Evolutionary conservation across 108 stramenopile genomes (phyloP).

Genomic region (Cyclotella baltica): DNA sequence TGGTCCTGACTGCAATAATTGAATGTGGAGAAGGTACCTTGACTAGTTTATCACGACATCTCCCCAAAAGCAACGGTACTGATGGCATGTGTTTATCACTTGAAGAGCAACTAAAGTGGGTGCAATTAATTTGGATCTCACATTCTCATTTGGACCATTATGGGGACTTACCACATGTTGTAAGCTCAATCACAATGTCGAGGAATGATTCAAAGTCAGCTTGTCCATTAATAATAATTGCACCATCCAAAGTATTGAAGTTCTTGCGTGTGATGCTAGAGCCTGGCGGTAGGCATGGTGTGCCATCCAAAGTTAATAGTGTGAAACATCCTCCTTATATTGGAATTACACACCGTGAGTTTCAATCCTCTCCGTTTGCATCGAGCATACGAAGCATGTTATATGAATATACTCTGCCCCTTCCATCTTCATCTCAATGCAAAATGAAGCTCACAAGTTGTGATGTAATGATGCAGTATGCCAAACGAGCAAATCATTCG

Average conservation of each 20-base stretch:
- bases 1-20: slow-evolving; percentile 56
- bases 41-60: slow-evolving; percentile 62
- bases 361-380: slow-evolving; percentile 53
- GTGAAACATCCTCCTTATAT: slow-evolving; percentile 19
- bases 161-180: slow-evolving; percentile 65
- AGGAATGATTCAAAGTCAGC: slow-evolving; percentile 28
- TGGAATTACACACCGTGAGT: slow-evolving; percentile 53
- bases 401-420: slow-evolving; percentile 28
- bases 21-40: slow-evolving; percentile 84
- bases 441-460: background rate
- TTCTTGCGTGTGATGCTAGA: slow-evolving; percentile 40
- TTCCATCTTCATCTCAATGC: background rate
- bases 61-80: background rate
- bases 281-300: slow-evolving; percentile 3
- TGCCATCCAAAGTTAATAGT: background rate
- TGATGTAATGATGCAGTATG: slow-evolving; percentile 20
- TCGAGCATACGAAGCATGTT: slow-evolving; percentile 22
- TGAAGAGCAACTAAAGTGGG: slow-evolving; percentile 39
- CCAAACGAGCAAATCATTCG: background rate
- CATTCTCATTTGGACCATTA: slow-evolving; percentile 89
- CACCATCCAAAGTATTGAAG: slow-evolving; percentile 57
- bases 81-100: slow-evolving; percentile 6
- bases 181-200: slow-evolving; percentile 44
- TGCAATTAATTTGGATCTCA: slow-evolving; percentile 83
- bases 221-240: slow-evolving; percentile 57